Evolutionary conservation across 805 yeast species (phyloP).

Genomic region (Spathaspora sp.): DNA sequence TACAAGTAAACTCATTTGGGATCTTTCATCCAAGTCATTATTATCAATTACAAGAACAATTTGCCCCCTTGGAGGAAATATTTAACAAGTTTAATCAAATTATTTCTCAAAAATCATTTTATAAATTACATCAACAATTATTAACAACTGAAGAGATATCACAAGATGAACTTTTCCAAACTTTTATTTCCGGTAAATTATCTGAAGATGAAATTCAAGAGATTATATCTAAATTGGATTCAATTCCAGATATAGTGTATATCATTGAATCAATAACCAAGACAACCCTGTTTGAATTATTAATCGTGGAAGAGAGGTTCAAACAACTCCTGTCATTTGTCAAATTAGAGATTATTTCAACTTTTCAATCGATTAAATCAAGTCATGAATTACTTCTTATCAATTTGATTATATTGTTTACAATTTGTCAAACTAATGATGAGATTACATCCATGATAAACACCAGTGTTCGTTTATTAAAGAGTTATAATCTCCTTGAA

Average conservation of each 20-base stretch:
- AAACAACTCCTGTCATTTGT: slow-evolving; percentile 17
- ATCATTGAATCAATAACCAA: slow-evolving; percentile 21
- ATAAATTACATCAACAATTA: slow-evolving; percentile 18
- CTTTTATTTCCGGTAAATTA: slow-evolving; percentile 20
- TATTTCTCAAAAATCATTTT: slow-evolving; percentile 28
- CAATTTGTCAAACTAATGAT: slow-evolving; percentile 30
- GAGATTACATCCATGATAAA: slow-evolving; percentile 21
- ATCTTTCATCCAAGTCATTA: slow-evolving; percentile 27
- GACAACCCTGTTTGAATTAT: slow-evolving; percentile 2
- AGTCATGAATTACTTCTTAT: slow-evolving; percentile 27
- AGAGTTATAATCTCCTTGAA: slow-evolving; percentile 18
- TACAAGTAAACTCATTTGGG: slow-evolving; percentile 33
- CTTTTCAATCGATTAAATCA: slow-evolving; percentile 26
- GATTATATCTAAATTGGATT: slow-evolving; percentile 19
- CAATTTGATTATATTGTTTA: slow-evolving; percentile 25
- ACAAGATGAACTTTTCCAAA: slow-evolving; percentile 21
- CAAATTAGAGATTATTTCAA: slow-evolving; percentile 19
- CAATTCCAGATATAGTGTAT: slow-evolving; percentile 23
- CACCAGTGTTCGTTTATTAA: slow-evolving; percentile 19
- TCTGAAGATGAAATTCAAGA: slow-evolving; percentile 18
- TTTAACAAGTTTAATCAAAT: slow-evolving; percentile 18
- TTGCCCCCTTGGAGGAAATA: slow-evolving; percentile 14
- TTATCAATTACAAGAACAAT: not conserved
- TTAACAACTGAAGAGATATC: slow-evolving; percentile 9
- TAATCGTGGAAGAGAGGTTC: not conserved